Base-by-base conservation (phyloP, 1,284 basidiomycete species). In the Macrocybe sp. region DNA sequence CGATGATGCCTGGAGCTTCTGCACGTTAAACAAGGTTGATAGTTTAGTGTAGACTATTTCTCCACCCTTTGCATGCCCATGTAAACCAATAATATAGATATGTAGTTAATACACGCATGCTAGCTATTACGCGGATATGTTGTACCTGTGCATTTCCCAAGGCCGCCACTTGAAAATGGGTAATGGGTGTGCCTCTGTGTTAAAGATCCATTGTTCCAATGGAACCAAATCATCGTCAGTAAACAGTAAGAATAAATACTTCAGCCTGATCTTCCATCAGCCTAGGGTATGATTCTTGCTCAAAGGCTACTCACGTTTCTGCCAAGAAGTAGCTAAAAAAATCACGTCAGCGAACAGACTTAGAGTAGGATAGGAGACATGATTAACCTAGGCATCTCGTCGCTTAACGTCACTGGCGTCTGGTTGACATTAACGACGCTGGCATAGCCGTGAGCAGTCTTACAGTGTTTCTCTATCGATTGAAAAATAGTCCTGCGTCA, bases 151-250 rank as follows among this genome's bases (percentile, higher is more conserved):
- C 53, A 66, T 74, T 59, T 79, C 72, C 57, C 64, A 57, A 38
- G 66, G 54, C 7, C 65, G 72, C 83, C 80, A 85, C 16, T 74
- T 59, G 54, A 87, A 85, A 7, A 84, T 66, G 2, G 83, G 84
- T 3, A 88, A 61, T 3, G 83, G 79, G 56, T 88, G 85, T 10
- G 82, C 85, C 59, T 88, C 87, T 2, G 87, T 89, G 59, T 89
- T 91, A 61, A 90, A 82, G 16, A 89, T 83, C 78, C 83, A 89
- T 44, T 74, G 59, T 45, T 84, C 77, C 31, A 91, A 66, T 8
- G 85, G 79, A 40, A 91, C 55, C 1, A 75, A 59, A 34, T 83
- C 78, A 11, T 77, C 73, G 35, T 81, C 75, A 37, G 60, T 64
- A 58, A 82, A 84, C 29, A 81, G 62, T 14, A 84, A 69, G 54